Percentiles rank a stretch among this genome's conserved stretches.
These are phyloP conservation scores for Rhodotorula sp. DNA, from an alignment of 1,284 basidiomycete genomes.

Conservation along the genomic window DNA sequence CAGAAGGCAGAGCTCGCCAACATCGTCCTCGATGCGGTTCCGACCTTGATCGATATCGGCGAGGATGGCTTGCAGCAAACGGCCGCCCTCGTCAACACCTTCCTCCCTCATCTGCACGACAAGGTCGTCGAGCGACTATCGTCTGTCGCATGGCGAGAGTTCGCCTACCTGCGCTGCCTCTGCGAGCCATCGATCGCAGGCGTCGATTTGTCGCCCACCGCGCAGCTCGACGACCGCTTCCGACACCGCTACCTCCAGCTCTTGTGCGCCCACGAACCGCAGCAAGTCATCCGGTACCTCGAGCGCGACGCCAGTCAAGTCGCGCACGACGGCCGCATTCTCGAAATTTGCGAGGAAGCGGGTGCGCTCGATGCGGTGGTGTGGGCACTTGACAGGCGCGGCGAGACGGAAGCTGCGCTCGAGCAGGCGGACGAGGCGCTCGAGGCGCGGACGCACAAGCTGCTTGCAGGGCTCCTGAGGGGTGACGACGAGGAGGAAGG, in stretches of 20 bases:
- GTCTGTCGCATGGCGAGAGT: conserved; percentile 59
- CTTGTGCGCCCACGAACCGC: conserved; percentile 68
- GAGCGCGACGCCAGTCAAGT: conserved; percentile 52
- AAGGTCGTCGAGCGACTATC: conserved; percentile 49
- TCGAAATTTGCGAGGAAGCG: conserved; percentile 65
- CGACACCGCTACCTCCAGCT: conserved; percentile 67
- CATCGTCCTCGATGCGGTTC: conserved; percentile 36
- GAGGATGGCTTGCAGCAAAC: conserved; percentile 64
- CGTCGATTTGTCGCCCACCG: background rate
- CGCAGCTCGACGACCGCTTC: background rate
- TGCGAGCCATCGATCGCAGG: conserved; percentile 60
- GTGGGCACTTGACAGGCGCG: conserved; percentile 72
- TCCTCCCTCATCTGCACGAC: conserved; percentile 64
- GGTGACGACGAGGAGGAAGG: conserved; percentile 39
- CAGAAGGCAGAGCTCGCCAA: conserved; percentile 22
- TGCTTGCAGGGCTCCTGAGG: conserved; percentile 55
- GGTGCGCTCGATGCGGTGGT: conserved; percentile 73
- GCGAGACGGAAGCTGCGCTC: conserved; percentile 66
- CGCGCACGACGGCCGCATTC: conserved; percentile 63
- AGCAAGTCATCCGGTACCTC: conserved; percentile 66
- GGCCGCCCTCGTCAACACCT: conserved; percentile 70
- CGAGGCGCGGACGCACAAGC: conserved; percentile 56
- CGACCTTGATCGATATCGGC: conserved; percentile 28
- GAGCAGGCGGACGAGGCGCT: conserved; percentile 65
- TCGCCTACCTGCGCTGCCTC: conserved; percentile 75